Conservation (phyloP, 2,329 filamentous ascomycete species). For the Piedraia hortae region DNA sequence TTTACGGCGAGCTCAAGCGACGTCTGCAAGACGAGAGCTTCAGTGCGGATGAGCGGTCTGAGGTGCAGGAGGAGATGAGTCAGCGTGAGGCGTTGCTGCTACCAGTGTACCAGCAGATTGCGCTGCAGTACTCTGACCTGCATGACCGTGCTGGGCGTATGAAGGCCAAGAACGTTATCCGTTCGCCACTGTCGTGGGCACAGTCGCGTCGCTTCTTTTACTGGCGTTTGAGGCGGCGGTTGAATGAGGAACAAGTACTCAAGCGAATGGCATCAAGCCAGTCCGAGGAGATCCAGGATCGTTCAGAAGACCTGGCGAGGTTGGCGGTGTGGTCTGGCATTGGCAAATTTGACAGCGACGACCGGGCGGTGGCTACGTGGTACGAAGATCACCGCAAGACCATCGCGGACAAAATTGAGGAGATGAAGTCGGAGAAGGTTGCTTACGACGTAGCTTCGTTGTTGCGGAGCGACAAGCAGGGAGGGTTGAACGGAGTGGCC, state of each 20-base stretch:
- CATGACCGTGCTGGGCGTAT: slow-evolving; percentile 94
- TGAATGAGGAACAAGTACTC: slow-evolving; percentile 93
- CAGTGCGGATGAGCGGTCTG: slow-evolving; percentile 43
- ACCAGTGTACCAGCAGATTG: slow-evolving; percentile 82
- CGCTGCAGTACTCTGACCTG: slow-evolving; percentile 87
- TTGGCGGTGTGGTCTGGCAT: slow-evolving; percentile 66
- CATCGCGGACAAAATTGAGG: slow-evolving; percentile 61
- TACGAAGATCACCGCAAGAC: slow-evolving; percentile 81
- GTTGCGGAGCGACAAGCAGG: slow-evolving; percentile 36
- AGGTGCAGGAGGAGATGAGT: slow-evolving; percentile 61
- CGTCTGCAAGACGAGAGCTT: slow-evolving; percentile 40
- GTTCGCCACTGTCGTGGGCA: slow-evolving; percentile 56
- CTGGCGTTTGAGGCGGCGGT: slow-evolving; percentile 88
- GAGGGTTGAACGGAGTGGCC: slow-evolving; percentile 59
- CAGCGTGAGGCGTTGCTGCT: slow-evolving; percentile 67
- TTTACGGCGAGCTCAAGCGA: slow-evolving; percentile 62
- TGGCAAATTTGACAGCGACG: slow-evolving; percentile 47
- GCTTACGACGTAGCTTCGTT: slow-evolving; percentile 42
- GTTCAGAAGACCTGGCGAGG: slow-evolving; percentile 33
- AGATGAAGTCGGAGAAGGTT: slow-evolving; percentile 48
- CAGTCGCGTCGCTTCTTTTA: slow-evolving; percentile 94
- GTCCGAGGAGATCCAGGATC: slow-evolving; percentile 18
- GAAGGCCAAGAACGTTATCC: slow-evolving; percentile 90
- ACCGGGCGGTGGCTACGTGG: slow-evolving; percentile 70
- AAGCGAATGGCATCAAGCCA: slow-evolving; percentile 43